These are phyloP conservation scores for Leccinellum rugosiceps DNA, from an alignment of 768 basidiomycete species.

Conservation along the genomic window DNA sequence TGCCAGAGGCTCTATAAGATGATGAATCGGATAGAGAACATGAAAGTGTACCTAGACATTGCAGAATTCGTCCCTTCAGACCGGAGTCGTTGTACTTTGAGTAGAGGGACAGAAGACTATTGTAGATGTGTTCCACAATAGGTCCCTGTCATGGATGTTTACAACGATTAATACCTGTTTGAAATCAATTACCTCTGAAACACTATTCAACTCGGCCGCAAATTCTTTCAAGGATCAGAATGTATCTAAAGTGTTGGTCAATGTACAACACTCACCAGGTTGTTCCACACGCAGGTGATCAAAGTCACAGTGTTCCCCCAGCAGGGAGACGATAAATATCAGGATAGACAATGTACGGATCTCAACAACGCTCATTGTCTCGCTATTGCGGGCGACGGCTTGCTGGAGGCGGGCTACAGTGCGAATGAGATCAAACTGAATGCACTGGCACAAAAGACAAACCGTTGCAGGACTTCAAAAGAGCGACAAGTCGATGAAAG, in stretches of 20 bases:
- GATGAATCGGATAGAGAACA: neutral
- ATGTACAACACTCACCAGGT: constrained; percentile 42
- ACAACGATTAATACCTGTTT: neutral
- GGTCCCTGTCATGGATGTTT: constrained; percentile 43
- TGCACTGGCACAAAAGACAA: neutral
- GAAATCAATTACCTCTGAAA: constrained; percentile 46
- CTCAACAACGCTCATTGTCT: constrained; percentile 47
- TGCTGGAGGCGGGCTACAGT: constrained; percentile 61
- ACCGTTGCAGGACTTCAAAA: constrained; percentile 88
- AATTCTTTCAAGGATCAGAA: constrained; percentile 40
- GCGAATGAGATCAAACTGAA: constrained; percentile 3
- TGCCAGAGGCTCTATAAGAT: neutral
- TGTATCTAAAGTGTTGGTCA: neutral
- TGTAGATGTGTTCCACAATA: constrained; percentile 82
- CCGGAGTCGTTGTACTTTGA: constrained; percentile 56
- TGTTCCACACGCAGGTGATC: constrained; percentile 67
- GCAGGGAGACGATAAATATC: constrained; percentile 78
- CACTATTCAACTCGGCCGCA: constrained; percentile 50
- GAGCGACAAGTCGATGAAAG: constrained; percentile 68
- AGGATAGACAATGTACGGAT: constrained; percentile 60
- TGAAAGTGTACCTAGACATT: constrained; percentile 70
- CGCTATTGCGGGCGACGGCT: constrained; percentile 41
- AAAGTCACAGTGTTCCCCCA: constrained; percentile 88
- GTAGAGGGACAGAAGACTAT: constrained; percentile 67
- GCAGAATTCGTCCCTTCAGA: constrained; percentile 70